Conservation (phyloP, 1,139 yeast genomes). For the Hansenula sp. region DNA sequence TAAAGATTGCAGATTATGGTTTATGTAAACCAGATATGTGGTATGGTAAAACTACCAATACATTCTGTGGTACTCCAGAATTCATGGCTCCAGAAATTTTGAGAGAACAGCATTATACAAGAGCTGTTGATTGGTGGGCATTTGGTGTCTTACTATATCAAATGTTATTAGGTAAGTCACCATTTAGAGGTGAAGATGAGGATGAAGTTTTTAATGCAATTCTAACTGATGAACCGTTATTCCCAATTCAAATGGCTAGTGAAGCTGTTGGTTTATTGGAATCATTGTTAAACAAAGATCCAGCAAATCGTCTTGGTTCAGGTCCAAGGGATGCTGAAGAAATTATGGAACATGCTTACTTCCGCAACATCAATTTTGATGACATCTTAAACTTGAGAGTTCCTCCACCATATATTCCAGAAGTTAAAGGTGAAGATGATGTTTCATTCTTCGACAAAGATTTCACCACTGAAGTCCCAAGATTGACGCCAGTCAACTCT, state of each 20-base stretch:
- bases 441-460: slow-evolving; percentile 92
- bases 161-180: slow-evolving; percentile 94
- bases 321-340: slow-evolving; percentile 87
- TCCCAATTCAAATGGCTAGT: slow-evolving; percentile 96
- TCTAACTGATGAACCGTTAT: slow-evolving; percentile 93
- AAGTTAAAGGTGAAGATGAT: slow-evolving; percentile 81
- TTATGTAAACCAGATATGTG: slow-evolving; percentile 96
- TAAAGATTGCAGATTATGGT: slow-evolving; percentile 95
- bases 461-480: slow-evolving; percentile 91
- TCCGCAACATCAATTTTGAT: slow-evolving; percentile 84
- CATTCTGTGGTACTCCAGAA: slow-evolving; percentile 99
- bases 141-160: slow-evolving; percentile 94
- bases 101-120: slow-evolving; percentile 85
- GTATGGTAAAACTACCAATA: slow-evolving; percentile 83
- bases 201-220: slow-evolving; percentile 98
- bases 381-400: slow-evolving; percentile 72
- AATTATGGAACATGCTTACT: slow-evolving; percentile 93
- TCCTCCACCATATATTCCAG: slow-evolving; percentile 82
- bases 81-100: slow-evolving; percentile 98
- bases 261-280: slow-evolving; percentile 94
- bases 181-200: slow-evolving; percentile 97
- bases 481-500: slow-evolving; percentile 90
- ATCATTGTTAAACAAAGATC: slow-evolving; percentile 86
- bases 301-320: slow-evolving; percentile 76
- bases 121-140: slow-evolving; percentile 99